A percentile compares a stretch with the other conserved stretches of the same genome.
These are phyloP conservation scores for Luffa acutangula DNA, from an alignment of 306 rosid species.

Conservation along the genomic window DNA sequence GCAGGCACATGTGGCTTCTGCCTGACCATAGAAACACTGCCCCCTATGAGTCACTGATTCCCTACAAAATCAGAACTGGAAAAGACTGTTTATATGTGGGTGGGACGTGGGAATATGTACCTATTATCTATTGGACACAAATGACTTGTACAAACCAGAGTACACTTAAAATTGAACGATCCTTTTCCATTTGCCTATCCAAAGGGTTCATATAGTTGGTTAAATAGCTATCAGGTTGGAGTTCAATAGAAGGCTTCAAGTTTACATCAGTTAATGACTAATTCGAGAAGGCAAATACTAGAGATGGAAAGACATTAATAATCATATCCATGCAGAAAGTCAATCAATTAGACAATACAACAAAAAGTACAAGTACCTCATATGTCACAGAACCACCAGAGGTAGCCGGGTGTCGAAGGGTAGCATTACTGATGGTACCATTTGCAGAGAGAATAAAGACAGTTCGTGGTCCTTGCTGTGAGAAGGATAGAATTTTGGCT, in stretches of 20 bases:
- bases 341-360: background rate
- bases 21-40: background rate
- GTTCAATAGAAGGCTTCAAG: background rate
- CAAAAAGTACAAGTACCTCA: slow-evolving; percentile 37
- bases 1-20: background rate
- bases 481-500: slow-evolving; percentile 39
- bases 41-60: background rate
- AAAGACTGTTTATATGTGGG: background rate
- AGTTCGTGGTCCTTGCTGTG: slow-evolving; percentile 52
- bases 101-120: background rate
- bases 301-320: background rate
- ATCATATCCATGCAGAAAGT: background rate
- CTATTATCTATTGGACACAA: background rate
- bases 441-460: slow-evolving; percentile 61
- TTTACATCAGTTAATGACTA: background rate
- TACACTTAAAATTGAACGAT: background rate
- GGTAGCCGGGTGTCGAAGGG: slow-evolving; percentile 38
- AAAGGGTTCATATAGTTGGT: background rate
- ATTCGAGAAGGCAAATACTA: background rate
- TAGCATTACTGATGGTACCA: slow-evolving; percentile 53
- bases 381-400: slow-evolving; percentile 38
- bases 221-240: background rate
- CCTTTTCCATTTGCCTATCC: background rate
- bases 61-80: background rate
- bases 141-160: background rate